Percentiles rank a stretch among this genome's conserved stretches.
These are phyloP conservation scores for Fusarium coicis DNA, from an alignment of 2,329 filamentous ascomycete species.

Conservation along the genomic window DNA sequence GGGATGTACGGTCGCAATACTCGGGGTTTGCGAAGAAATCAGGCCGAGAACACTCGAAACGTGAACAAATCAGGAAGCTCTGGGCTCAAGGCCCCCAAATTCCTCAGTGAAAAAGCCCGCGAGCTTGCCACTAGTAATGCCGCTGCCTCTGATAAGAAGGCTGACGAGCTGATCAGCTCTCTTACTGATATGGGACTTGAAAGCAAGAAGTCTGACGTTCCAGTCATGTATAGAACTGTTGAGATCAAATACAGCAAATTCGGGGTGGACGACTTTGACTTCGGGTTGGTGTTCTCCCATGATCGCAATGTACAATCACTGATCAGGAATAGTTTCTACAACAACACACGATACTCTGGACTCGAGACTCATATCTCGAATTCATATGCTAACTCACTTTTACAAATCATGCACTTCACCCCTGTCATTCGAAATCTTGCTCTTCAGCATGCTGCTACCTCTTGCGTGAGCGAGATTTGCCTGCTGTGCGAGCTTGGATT, in stretches of 20 bases:
- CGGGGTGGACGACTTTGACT: constrained; percentile 99
- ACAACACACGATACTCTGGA: constrained; percentile 90
- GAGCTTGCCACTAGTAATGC: constrained; percentile 65
- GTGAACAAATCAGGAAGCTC: constrained; percentile 69
- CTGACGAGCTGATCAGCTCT: constrained; percentile 70
- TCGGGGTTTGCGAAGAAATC: constrained; percentile 79
- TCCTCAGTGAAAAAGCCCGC: constrained; percentile 91
- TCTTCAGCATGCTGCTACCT: constrained; percentile 86
- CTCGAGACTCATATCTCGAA: constrained; percentile 97
- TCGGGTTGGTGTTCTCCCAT: constrained; percentile 70
- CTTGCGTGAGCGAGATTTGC: constrained; percentile 84
- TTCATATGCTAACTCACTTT: constrained; percentile 91
- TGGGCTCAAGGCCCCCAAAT: constrained; percentile 81
- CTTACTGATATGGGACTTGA: constrained; percentile 77
- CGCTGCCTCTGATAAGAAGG: constrained; percentile 54
- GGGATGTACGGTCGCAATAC: constrained; percentile 84
- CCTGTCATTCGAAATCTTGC: constrained; percentile 88
- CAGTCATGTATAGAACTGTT: constrained; percentile 89
- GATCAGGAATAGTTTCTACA: constrained; percentile 77
- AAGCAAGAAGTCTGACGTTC: constrained; percentile 82
- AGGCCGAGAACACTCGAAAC: constrained; percentile 80
- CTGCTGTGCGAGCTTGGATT: constrained; percentile 95
- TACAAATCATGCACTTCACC: constrained; percentile 93
- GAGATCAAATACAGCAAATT: constrained; percentile 99
- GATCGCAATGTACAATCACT: constrained; percentile 14